Percentiles rank a stretch among this genome's conserved stretches.
phyloP scores from a whole-genome alignment of 139 green algal genomes.

The Desmodesmus armatus region DNA sequence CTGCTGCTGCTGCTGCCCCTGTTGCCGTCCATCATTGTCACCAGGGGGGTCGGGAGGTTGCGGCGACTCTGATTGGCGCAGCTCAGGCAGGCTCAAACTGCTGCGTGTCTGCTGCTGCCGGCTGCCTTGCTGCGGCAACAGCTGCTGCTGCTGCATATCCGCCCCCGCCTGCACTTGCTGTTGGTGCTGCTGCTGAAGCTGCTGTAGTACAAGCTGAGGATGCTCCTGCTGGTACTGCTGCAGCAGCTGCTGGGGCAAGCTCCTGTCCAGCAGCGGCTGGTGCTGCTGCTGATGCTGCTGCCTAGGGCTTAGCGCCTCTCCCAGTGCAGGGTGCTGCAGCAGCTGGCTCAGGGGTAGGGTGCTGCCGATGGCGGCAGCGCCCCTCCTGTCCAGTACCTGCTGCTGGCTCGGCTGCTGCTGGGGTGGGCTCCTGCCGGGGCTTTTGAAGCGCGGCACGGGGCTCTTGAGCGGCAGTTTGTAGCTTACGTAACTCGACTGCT shows the following conservation, averaged over 20 bases:
- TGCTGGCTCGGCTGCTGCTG: conserved; percentile 17
- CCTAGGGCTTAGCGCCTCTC: not conserved
- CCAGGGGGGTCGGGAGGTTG: not conserved
- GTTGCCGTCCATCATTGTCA: not conserved
- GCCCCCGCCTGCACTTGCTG: not conserved
- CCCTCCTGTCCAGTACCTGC: not conserved
- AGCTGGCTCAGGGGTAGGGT: not conserved
- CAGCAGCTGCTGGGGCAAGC: conserved; percentile 8
- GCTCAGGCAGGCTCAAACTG: not conserved
- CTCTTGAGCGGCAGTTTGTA: conserved; percentile 20
- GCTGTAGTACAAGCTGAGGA: not conserved
- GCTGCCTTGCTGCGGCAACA: too few species aligned
- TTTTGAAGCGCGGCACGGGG: not conserved
- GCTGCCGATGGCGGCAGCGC: not conserved
- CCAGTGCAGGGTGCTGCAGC: conserved; percentile 4
- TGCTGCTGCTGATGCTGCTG: conserved; percentile 21
- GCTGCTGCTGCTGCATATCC: conserved; percentile 24
- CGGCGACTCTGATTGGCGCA: not conserved
- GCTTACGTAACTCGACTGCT: conserved; percentile 15
- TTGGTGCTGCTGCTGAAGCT: conserved; percentile 22
- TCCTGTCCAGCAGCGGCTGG: not conserved
- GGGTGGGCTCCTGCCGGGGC: not conserved
- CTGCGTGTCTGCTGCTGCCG: not conserved
- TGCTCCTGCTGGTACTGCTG: conserved; percentile 21
- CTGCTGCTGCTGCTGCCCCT: not conserved